Evolutionary conservation across 2,329 filamentous ascomycete genomes (phyloP).

Genomic region (Neofusicoccum parvum): DNA sequence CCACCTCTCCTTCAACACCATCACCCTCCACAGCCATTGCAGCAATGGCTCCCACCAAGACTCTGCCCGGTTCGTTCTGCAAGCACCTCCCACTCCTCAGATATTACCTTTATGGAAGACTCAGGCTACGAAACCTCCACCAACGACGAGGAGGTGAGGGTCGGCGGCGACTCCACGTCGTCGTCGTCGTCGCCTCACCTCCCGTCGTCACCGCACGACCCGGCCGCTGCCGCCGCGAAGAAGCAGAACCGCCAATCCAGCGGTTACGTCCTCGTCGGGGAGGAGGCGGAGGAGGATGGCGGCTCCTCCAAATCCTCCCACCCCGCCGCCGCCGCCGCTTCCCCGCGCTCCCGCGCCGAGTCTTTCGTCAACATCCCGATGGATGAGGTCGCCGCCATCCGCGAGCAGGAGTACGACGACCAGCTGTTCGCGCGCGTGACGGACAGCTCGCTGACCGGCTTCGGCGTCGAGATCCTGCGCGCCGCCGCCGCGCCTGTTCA

Average conservation of each 20-base stretch:
- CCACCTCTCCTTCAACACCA: background rate
- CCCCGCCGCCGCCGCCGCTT: background rate
- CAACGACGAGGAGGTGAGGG: background rate
- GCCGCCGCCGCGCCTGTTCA: background rate
- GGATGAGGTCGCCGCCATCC: background rate
- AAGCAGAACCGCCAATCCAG: background rate
- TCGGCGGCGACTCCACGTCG: background rate
- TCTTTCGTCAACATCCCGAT: background rate
- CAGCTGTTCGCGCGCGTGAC: background rate
- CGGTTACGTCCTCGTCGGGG: background rate
- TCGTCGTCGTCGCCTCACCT: background rate
- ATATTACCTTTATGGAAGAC: background rate
- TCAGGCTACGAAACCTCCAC: background rate
- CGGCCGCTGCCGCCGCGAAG: background rate
- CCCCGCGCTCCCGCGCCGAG: background rate
- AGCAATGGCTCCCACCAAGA: background rate
- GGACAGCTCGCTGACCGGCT: background rate
- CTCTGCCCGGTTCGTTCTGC: background rate
- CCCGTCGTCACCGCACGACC: background rate
- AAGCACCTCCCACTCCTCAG: background rate
- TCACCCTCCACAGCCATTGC: background rate
- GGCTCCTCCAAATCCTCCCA: background rate
- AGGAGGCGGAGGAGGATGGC: background rate
- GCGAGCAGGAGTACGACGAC: conserved; percentile 1
- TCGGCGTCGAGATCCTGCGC: conserved; percentile 9